phyloP scores from a whole-genome alignment of 306 rosid species.

The Ochetophila trinervis region DNA sequence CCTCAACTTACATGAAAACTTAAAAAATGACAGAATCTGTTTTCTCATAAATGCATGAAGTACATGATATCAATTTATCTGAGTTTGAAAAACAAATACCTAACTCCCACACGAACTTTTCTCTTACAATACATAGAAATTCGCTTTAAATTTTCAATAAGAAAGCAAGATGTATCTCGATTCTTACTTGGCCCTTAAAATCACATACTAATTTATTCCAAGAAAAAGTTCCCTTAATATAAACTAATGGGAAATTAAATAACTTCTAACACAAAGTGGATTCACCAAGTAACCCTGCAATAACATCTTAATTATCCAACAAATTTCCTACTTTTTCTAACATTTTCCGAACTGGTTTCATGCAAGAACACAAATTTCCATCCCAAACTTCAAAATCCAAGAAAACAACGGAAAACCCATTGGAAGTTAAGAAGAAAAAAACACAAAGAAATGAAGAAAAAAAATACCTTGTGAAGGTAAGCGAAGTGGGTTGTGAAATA shows the following conservation, averaged over 20 bases:
- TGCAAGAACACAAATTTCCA: conserved; percentile 4
- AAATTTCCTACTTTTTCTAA: background rate
- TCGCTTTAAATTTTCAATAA: background rate
- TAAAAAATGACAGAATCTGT: background rate
- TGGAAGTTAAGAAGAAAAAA: background rate
- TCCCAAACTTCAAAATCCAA: conserved; percentile 8
- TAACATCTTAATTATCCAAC: background rate
- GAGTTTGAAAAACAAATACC: background rate
- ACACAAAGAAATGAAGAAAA: background rate
- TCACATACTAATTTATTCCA: background rate
- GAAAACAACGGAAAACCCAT: conserved; percentile 16
- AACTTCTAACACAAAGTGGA: background rate
- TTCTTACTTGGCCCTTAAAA: background rate
- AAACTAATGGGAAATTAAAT: too few relatives aligned
- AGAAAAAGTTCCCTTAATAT: background rate
- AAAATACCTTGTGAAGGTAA: conserved; percentile 64
- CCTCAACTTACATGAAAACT: background rate
- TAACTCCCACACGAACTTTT: background rate
- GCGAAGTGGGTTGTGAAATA: conserved; percentile 49
- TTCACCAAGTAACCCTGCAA: background rate
- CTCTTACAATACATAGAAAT: background rate
- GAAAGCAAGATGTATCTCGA: background rate
- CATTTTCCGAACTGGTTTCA: conserved; percentile 5
- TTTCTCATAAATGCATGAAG: background rate
- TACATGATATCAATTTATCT: background rate